Evolutionary conservation across 805 yeast genomes (phyloP), one percentile per base, ranked within the genome.

Genomic region (Myxozyma mucilagina): DNA sequence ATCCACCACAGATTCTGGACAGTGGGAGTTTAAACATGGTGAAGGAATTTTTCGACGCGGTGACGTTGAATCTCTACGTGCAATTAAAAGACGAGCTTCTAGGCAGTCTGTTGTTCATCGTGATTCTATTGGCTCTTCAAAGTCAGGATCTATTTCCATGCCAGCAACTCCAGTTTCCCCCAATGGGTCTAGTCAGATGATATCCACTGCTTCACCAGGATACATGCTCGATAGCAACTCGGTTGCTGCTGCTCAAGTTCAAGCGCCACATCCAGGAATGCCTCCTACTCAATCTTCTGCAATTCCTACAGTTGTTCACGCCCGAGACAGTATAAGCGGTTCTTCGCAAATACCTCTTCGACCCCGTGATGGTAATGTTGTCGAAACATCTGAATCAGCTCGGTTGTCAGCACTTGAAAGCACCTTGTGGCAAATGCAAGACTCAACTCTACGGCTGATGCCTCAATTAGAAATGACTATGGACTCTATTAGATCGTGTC

Each of bases 11-110:
- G 69, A 67, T 52, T 53, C 68, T 47, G 67, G 69, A 57, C 73
- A 71, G 14, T 92, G 98, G 98, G 97, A 93, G 76, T 92, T 92
- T 74, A 85, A 86, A 60, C 98, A 92, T 72, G 83, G 89, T 32
- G 85, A 89, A 3, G 89, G 87, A 39, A 80, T 82, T 61, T 92
- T 92, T 75, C 82, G 84, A 66, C 86, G 90, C 55, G 97, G 97
- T 45, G 94, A 91, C 72, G 74, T 84, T 14, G 94, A 86, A 47
- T 79, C 87, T 10, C 75, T 92, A 63, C 82, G 88, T 57, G 78
- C 82, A 14, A 93, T 92, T 71, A 92, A 90, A 73, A 80, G 98
- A 63, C 77, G 97, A 50, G 83, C 94, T 0, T 80, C 85, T 67
- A 77, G 70, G 68, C 79, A 75, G 59, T 57, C 66, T 14, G 57